A percentile compares a stretch with the other conserved stretches of the same genome.
These are phyloP conservation scores for Smallanthus sonchifolius DNA, from an alignment of 129 eudicot species.

Conservation along the genomic window DNA sequence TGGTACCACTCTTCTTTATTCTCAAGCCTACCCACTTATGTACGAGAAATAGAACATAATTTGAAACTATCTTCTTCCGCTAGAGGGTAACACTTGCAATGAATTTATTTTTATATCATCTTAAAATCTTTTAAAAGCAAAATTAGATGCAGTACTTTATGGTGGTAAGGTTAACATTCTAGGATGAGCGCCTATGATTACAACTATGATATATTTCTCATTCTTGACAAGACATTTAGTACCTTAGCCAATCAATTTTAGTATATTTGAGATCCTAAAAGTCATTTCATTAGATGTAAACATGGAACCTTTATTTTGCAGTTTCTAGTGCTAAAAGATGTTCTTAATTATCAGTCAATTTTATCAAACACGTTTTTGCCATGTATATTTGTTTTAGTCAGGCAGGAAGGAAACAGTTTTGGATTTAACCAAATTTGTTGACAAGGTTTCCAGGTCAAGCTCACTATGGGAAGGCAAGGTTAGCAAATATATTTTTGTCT, in stretches of 20 bases:
- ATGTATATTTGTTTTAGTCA: constrained; percentile 51
- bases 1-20: constrained; percentile 7
- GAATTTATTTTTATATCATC: background rate
- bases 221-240: background rate
- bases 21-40: background rate
- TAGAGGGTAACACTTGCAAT: background rate
- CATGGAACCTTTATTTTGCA: background rate
- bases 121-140: constrained; percentile 1
- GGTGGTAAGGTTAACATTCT: constrained; percentile 10
- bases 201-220: background rate
- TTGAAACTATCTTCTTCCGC: background rate
- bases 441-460: constrained; percentile 99
- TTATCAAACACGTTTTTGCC: background rate
- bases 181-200: background rate
- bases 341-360: background rate
- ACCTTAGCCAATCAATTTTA: background rate
- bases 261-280: background rate
- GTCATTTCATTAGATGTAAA: background rate
- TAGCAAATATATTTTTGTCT: background rate
- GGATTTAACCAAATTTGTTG: constrained; percentile 94
- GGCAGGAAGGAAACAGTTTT: constrained; percentile 94
- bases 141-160: constrained; percentile 1
- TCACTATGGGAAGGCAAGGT: constrained; percentile 99
- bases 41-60: background rate
- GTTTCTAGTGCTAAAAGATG: background rate